These are phyloP conservation scores for Clausena lansium DNA, from an alignment of 345 rosid species.

Conservation along the genomic window DNA sequence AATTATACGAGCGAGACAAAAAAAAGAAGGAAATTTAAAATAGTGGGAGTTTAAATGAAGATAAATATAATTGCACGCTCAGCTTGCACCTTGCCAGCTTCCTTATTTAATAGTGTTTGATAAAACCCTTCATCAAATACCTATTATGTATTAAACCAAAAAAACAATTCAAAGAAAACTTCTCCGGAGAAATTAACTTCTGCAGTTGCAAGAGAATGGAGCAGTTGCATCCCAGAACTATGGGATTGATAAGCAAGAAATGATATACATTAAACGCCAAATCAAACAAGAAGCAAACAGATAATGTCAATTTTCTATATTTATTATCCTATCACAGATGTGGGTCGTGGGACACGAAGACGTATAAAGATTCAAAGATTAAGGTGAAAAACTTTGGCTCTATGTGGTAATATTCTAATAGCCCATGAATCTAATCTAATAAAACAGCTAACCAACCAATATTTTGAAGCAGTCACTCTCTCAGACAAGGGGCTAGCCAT, in stretches of 20 bases:
- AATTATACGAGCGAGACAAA: not conserved
- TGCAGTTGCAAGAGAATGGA: not conserved
- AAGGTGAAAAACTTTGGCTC: conserved; percentile 25
- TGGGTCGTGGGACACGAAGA: conserved; percentile 19
- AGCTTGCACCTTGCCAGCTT: not conserved
- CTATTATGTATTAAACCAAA: not conserved
- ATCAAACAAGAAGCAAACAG: conserved; percentile 1
- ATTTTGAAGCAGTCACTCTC: conserved; percentile 6
- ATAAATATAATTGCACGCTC: conserved; percentile 7
- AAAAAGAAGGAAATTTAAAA: conserved; percentile 11
- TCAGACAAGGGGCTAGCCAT: conserved; percentile 20
- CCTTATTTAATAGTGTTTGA: not conserved
- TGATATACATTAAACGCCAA: not conserved
- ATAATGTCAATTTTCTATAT: not conserved
- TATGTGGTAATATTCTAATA: conserved; percentile 24
- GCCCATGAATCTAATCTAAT: conserved; percentile 28
- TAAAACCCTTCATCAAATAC: not conserved
- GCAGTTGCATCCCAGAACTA: not conserved
- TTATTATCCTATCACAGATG: not conserved
- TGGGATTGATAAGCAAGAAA: conserved; percentile 2
- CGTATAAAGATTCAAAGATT: conserved; percentile 26
- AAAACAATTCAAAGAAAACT: not conserved
- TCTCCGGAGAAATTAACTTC: not conserved
- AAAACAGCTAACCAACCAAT: conserved; percentile 14
- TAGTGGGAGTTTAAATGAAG: not conserved